Percentiles rank a stretch among this genome's conserved stretches.
Conservation (phyloP, 1,284 basidiomycete genomes). For the Trichosporon faecale region DNA sequence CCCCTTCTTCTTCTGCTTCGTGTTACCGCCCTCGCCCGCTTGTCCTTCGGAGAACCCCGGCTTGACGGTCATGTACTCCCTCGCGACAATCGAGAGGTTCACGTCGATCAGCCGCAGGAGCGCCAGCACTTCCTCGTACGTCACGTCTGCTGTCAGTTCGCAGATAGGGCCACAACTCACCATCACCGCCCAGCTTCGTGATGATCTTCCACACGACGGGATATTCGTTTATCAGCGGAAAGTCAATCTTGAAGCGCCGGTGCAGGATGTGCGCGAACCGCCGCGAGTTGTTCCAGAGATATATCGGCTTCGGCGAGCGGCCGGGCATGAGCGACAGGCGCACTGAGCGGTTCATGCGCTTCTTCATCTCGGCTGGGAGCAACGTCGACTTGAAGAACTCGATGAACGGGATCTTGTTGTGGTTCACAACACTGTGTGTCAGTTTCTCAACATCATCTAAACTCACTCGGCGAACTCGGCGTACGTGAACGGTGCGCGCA, state of each 20-base stretch:
- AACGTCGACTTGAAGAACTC: constrained; percentile 61
- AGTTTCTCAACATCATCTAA: background rate
- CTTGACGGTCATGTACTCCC: constrained; percentile 6
- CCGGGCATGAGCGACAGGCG: constrained; percentile 20
- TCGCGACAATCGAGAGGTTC: constrained; percentile 46
- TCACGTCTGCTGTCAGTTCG: constrained; percentile 59
- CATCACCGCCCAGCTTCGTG: constrained; percentile 66
- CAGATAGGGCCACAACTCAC: constrained; percentile 61
- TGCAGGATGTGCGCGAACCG: constrained; percentile 29
- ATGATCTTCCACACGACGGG: constrained; percentile 78
- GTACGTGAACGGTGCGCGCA: constrained; percentile 71
- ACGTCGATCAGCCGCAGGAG: constrained; percentile 38
- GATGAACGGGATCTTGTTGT: constrained; percentile 75
- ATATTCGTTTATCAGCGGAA: constrained; percentile 73
- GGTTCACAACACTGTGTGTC: constrained; percentile 57
- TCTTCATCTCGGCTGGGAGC: constrained; percentile 62
- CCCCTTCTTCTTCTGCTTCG: too few relatives aligned
- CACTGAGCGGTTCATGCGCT: constrained; percentile 19
- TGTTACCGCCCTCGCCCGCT: too few relatives aligned
- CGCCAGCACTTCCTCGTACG: constrained; percentile 53
- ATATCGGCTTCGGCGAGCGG: constrained; percentile 27
- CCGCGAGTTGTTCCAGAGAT: constrained; percentile 25
- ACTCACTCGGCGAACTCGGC: constrained; percentile 68
- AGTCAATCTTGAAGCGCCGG: constrained; percentile 59
- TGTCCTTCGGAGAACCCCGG: too few relatives aligned